A percentile compares a stretch with the other conserved stretches of the same genome.
Evolutionary conservation across 345 rosid genomes (phyloP).

Genomic region (Geranium rotundifolium): DNA sequence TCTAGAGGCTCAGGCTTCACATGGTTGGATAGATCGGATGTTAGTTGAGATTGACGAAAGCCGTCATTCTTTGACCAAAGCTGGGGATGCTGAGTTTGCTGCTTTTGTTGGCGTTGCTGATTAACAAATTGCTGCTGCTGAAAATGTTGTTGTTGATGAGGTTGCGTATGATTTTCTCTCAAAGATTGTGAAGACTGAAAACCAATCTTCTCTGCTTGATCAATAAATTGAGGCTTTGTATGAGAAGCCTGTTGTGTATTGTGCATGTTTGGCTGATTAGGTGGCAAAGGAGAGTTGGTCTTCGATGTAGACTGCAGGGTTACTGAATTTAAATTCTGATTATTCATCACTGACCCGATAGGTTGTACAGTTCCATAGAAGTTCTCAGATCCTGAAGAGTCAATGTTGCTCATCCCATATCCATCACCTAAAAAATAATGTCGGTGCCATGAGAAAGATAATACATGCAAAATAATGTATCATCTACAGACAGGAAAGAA

Average conservation of each 20-base stretch:
- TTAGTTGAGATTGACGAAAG: slow-evolving; percentile 46
- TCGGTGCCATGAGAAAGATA: slow-evolving; percentile 9
- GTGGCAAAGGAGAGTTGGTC: slow-evolving; percentile 36
- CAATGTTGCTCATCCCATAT: slow-evolving; percentile 36
- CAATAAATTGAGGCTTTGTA: slow-evolving; percentile 29
- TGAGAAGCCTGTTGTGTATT: slow-evolving; percentile 35
- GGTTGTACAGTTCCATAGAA: slow-evolving; percentile 40
- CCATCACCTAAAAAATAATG: slow-evolving; percentile 54
- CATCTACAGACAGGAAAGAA: slow-evolving; percentile 2
- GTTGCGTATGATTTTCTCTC: slow-evolving; percentile 37
- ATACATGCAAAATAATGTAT: slow-evolving; percentile 1
- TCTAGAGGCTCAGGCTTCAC: slow-evolving; percentile 60
- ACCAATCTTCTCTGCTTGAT: slow-evolving; percentile 42
- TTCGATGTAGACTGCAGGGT: slow-evolving; percentile 37
- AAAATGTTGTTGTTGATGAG: slow-evolving; percentile 58
- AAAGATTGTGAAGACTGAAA: slow-evolving; percentile 38
- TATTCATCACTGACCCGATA: slow-evolving; percentile 34
- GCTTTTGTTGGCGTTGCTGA: slow-evolving; percentile 46
- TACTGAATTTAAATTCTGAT: slow-evolving; percentile 38
- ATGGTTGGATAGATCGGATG: slow-evolving; percentile 38
- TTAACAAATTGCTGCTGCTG: slow-evolving; percentile 53
- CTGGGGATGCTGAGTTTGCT: slow-evolving; percentile 55
- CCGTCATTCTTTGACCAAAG: slow-evolving; percentile 33
- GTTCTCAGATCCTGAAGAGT: slow-evolving; percentile 54
- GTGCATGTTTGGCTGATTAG: slow-evolving; percentile 41